Percentiles rank a stretch among this genome's conserved stretches.
These are phyloP conservation scores for Hypoxylon fuscum DNA, from an alignment of 495 filamentous ascomycete species.

Conservation along the genomic window DNA sequence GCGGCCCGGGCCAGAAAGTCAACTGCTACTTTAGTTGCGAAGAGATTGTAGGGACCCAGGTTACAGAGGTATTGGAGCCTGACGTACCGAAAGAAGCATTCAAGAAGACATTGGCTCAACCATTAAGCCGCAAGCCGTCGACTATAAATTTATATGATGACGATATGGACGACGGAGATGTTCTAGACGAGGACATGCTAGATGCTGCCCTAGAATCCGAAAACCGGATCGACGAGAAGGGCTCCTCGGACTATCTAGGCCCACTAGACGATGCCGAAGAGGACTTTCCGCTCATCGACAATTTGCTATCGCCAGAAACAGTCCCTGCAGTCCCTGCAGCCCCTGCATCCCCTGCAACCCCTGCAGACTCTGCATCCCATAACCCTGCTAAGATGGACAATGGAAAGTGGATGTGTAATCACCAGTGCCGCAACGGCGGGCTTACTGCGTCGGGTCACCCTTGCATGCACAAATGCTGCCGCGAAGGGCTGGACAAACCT, in stretches of 20 bases:
- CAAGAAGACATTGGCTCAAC: conserved; percentile 43
- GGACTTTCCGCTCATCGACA: conserved; percentile 31
- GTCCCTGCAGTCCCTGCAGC: background rate
- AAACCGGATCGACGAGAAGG: conserved; percentile 5
- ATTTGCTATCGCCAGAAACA: conserved; percentile 18
- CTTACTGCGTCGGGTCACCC: conserved; percentile 65
- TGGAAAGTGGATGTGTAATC: conserved; percentile 89
- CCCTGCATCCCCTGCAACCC: no score
- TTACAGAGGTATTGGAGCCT: conserved; percentile 68
- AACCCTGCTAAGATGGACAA: conserved; percentile 71
- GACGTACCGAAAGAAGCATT: conserved; percentile 68
- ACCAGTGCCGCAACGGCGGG: conserved; percentile 74
- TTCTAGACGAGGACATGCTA: conserved; percentile 46
- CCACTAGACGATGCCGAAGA: conserved; percentile 55
- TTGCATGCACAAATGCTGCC: conserved; percentile 79
- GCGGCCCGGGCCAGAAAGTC: conserved; percentile 64
- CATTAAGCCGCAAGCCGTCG: conserved; percentile 9
- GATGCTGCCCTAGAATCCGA: conserved; percentile 12
- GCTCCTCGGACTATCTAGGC: conserved; percentile 62
- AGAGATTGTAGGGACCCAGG: conserved; percentile 85
- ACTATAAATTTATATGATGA: conserved; percentile 12
- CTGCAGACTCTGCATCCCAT: background rate
- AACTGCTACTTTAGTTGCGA: conserved; percentile 85
- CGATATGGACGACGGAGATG: conserved; percentile 41
- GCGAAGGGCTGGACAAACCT: conserved; percentile 83